A percentile compares a stretch with the other conserved stretches of the same genome.
Evolutionary conservation across 495 filamentous ascomycete species (phyloP).

Genomic region (Neurospora sp.): DNA sequence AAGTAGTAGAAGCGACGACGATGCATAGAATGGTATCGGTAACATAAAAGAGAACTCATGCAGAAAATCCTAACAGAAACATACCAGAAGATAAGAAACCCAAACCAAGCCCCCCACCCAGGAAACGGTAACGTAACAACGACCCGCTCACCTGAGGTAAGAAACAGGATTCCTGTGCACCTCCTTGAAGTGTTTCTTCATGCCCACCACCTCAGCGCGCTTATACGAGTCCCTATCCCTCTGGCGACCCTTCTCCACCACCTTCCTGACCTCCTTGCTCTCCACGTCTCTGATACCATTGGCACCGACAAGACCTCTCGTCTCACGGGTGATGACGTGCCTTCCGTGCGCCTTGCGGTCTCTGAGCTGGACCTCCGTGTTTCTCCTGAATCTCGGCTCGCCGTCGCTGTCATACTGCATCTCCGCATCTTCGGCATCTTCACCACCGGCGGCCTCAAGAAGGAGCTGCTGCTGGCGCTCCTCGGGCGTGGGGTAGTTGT

Average conservation of each 20-base stretch:
- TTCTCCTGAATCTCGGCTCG: not conserved
- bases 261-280: conserved; percentile 3
- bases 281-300: conserved; percentile 6
- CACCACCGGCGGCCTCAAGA: conserved; percentile 33
- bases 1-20: not conserved
- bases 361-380: not conserved
- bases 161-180: conserved; percentile 18
- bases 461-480: conserved; percentile 53
- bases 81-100: not conserved
- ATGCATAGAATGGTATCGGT: not conserved
- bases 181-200: conserved; percentile 22
- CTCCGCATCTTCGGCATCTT: conserved; percentile 13
- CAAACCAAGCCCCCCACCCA: not conserved
- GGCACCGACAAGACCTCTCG: conserved; percentile 14
- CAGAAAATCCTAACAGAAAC: not conserved
- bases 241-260: conserved; percentile 17
- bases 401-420: conserved; percentile 21
- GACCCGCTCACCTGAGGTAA: conserved; percentile 11
- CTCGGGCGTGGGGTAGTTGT: conserved; percentile 61
- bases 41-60: not conserved
- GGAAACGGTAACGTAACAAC: not conserved
- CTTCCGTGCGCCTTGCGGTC: conserved; percentile 10
- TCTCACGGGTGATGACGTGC: conserved; percentile 14
- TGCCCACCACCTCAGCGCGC: conserved; percentile 6
- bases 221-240: conserved; percentile 16